Evolutionary conservation across 495 filamentous ascomycete species (phyloP).

Genomic region (Astrothelium macrocarpum): DNA sequence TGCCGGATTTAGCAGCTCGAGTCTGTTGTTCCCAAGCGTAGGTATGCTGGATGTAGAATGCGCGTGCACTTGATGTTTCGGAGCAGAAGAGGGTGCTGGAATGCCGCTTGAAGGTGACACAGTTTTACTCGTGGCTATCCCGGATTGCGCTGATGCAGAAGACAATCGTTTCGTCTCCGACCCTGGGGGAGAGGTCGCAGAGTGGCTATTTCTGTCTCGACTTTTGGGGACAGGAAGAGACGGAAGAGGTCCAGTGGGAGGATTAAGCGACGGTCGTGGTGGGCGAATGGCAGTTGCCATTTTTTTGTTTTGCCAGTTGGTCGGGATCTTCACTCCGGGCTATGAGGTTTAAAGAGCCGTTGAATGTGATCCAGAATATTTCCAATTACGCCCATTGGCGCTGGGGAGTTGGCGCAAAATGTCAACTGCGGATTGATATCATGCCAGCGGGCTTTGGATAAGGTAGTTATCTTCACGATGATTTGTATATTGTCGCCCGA

Average conservation of each 20-base stretch:
- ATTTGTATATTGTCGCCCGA: not conserved
- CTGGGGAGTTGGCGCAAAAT: not conserved
- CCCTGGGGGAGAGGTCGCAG: conserved; percentile 17
- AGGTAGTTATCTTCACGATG: not conserved
- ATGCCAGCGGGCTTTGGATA: not conserved
- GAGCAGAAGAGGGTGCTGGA: conserved; percentile 14
- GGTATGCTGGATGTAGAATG: conserved; percentile 27
- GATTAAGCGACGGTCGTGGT: conserved; percentile 50
- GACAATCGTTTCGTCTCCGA: conserved; percentile 31
- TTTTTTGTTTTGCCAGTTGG: conserved; percentile 2
- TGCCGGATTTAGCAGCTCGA: not conserved
- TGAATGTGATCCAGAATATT: not conserved
- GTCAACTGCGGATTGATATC: not conserved
- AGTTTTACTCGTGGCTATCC: conserved; percentile 14
- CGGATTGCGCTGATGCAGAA: conserved; percentile 17
- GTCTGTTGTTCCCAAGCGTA: conserved; percentile 13
- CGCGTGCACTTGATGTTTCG: conserved; percentile 11
- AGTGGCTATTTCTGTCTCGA: conserved; percentile 45
- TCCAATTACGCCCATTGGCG: not conserved
- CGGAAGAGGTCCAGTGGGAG: conserved; percentile 56
- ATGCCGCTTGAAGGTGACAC: conserved; percentile 19
- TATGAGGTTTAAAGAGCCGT: not conserved
- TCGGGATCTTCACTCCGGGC: not conserved
- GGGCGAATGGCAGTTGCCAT: conserved; percentile 59
- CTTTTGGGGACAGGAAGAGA: conserved; percentile 62